Percentiles rank a stretch among this genome's conserved stretches.
Evolutionary conservation across 2,329 filamentous ascomycete species (phyloP).

Genomic region (Colletotrichum sp.): DNA sequence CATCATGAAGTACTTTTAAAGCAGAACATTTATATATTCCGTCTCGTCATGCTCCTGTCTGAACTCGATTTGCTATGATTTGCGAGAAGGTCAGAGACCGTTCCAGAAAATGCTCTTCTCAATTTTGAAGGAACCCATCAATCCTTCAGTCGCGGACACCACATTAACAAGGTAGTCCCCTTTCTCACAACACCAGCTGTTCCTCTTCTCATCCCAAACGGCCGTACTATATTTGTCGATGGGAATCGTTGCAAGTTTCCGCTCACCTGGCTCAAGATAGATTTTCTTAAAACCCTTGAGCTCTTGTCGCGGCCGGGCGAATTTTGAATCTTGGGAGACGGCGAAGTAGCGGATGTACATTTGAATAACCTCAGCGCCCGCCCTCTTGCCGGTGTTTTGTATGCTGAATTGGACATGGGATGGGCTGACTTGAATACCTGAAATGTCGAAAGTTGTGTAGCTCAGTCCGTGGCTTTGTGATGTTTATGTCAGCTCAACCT

Average conservation of each 20-base stretch:
- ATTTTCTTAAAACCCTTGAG: constrained; percentile 66
- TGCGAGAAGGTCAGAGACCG: constrained; percentile 50
- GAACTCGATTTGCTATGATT: background rate
- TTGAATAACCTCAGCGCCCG: constrained; percentile 53
- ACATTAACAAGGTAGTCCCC: constrained; percentile 69
- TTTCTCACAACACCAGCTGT: constrained; percentile 71
- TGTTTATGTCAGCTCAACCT: background rate
- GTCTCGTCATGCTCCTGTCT: background rate
- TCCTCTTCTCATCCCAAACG: constrained; percentile 73
- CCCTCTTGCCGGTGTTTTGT: constrained; percentile 56
- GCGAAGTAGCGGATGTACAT: constrained; percentile 49
- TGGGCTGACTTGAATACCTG: constrained; percentile 43
- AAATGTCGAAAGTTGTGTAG: constrained; percentile 68
- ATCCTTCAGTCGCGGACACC: constrained; percentile 45
- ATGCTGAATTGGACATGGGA: constrained; percentile 51
- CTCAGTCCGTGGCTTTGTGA: constrained; percentile 64
- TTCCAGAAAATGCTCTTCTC: constrained; percentile 70
- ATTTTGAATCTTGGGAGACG: constrained; percentile 40
- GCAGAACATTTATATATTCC: rapidly evolving
- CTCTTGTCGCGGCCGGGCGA: constrained; percentile 56
- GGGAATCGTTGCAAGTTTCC: constrained; percentile 57
- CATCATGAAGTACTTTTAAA: background rate
- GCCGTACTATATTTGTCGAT: constrained; percentile 68
- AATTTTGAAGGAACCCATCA: constrained; percentile 61
- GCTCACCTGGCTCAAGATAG: constrained; percentile 62